Evolutionary conservation across 2,329 filamentous ascomycete species (phyloP).

Genomic region (Ophiosphaerella korrae): DNA sequence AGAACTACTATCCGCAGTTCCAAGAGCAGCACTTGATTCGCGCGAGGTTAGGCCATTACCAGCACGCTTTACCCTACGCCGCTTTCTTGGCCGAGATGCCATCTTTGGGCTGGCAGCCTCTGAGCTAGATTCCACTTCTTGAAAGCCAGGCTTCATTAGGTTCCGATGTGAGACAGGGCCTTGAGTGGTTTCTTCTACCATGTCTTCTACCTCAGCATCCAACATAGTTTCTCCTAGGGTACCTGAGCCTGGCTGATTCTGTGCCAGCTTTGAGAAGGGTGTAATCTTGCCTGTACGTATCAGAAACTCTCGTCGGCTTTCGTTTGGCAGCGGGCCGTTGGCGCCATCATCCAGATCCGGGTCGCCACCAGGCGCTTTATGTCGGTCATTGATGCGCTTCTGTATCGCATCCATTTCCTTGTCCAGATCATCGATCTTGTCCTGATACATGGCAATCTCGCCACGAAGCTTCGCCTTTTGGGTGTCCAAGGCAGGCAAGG

Average conservation of each 20-base stretch:
- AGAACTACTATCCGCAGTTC: slow-evolving; percentile 39
- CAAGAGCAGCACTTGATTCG: slow-evolving; percentile 22
- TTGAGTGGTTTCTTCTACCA: slow-evolving; percentile 52
- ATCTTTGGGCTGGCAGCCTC: slow-evolving; percentile 38
- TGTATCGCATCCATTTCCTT: slow-evolving; percentile 81
- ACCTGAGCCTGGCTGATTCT: slow-evolving; percentile 67
- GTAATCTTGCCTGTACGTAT: slow-evolving; percentile 98
- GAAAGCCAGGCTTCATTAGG: slow-evolving; percentile 56
- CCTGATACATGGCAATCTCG: slow-evolving; percentile 69
- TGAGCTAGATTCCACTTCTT: slow-evolving; percentile 34
- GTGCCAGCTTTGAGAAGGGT: slow-evolving; percentile 81
- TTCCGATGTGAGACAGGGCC: slow-evolving; percentile 54
- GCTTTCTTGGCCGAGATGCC: slow-evolving; percentile 45
- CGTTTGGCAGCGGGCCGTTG: slow-evolving; percentile 71
- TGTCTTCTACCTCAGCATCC: slow-evolving; percentile 76
- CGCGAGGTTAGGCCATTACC: slow-evolving; percentile 16
- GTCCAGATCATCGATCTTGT: slow-evolving; percentile 67
- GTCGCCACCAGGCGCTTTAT: slow-evolving; percentile 59
- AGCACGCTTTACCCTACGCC: slow-evolving; percentile 35
- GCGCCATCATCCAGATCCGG: slow-evolving; percentile 51
- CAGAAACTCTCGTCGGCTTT: slow-evolving; percentile 85
- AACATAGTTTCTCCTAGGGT: slow-evolving; percentile 77
- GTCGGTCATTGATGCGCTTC: slow-evolving; percentile 76
- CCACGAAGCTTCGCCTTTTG: slow-evolving; percentile 64
- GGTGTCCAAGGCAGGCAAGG: slow-evolving; percentile 59